Evolutionary conservation across 148 eudicot genomes (phyloP).

Genomic region (Persicaria tinctoria): DNA sequence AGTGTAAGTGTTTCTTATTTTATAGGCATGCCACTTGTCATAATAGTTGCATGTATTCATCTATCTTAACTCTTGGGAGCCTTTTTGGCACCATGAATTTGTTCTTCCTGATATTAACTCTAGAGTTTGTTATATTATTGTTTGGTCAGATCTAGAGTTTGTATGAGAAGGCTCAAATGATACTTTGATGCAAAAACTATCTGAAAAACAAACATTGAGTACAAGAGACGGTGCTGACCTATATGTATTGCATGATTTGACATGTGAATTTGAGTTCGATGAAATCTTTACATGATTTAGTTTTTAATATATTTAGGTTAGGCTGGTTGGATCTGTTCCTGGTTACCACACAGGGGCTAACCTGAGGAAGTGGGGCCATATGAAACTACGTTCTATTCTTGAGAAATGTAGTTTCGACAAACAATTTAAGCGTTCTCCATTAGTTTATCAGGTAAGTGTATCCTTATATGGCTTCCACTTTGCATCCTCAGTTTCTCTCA

Average conservation of each 20-base stretch:
- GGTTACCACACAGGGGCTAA: conserved; percentile 85
- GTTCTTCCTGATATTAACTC: neutral
- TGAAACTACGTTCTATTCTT: conserved; percentile 75
- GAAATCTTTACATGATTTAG: neutral
- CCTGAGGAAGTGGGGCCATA: conserved; percentile 92
- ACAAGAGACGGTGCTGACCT: neutral
- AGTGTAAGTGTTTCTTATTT: neutral
- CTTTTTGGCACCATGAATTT: neutral
- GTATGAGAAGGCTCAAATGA: neutral
- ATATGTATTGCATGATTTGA: neutral
- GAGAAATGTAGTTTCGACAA: conserved; percentile 63
- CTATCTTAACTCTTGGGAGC: neutral
- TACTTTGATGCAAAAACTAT: neutral
- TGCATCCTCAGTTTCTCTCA: neutral
- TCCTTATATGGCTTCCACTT: neutral
- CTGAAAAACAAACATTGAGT: neutral
- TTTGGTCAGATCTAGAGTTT: neutral
- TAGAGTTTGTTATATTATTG: neutral
- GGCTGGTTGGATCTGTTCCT: conserved; percentile 93
- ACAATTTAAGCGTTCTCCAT: conserved; percentile 68
- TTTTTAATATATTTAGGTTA: conserved; percentile 41
- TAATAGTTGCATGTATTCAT: neutral
- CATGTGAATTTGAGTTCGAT: neutral
- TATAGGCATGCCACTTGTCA: neutral
- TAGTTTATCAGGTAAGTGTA: conserved; percentile 73